Evolutionary conservation across 176 grass and related monocot species (phyloP).

Genomic region (Canna indica): DNA sequence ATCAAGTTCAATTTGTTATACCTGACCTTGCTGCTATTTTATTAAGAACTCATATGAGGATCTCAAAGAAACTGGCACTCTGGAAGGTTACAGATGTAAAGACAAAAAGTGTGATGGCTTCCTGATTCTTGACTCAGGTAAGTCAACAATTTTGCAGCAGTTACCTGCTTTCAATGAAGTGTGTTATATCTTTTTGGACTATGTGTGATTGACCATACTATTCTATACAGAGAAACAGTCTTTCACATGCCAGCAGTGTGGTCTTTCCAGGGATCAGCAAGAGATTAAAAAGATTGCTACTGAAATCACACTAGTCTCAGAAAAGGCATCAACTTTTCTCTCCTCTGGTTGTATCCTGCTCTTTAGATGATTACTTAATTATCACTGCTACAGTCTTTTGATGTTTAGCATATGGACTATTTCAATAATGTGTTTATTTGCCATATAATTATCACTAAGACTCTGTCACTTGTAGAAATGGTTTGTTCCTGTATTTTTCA

Average conservation of each 20-base stretch:
- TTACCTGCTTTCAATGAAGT: neutral
- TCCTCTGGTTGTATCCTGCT: conserved; percentile 70
- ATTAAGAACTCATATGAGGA: conserved; percentile 27
- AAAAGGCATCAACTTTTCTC: conserved; percentile 45
- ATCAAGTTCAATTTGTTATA: neutral
- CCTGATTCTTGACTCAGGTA: conserved; percentile 49
- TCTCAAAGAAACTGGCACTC: conserved; percentile 41
- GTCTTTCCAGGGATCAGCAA: conserved; percentile 45
- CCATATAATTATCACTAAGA: neutral
- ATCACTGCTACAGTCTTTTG: too few species aligned
- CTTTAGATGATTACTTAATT: neutral
- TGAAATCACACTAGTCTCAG: conserved; percentile 32
- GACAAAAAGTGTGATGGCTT: conserved; percentile 55
- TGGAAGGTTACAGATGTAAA: conserved; percentile 73
- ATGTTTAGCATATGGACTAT: neutral
- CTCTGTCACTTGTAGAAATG: neutral
- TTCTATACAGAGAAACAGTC: conserved; percentile 35
- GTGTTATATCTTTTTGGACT: conserved; percentile 14
- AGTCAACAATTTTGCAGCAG: neutral
- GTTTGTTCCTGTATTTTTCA: neutral
- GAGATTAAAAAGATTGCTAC: conserved; percentile 47
- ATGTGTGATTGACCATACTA: neutral
- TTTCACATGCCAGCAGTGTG: conserved; percentile 71
- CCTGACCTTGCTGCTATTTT: neutral
- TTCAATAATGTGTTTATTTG: neutral